These are phyloP conservation scores for Bromus sterilis DNA, from an alignment of 176 grass and related monocot genomes.

Conservation along the genomic window DNA sequence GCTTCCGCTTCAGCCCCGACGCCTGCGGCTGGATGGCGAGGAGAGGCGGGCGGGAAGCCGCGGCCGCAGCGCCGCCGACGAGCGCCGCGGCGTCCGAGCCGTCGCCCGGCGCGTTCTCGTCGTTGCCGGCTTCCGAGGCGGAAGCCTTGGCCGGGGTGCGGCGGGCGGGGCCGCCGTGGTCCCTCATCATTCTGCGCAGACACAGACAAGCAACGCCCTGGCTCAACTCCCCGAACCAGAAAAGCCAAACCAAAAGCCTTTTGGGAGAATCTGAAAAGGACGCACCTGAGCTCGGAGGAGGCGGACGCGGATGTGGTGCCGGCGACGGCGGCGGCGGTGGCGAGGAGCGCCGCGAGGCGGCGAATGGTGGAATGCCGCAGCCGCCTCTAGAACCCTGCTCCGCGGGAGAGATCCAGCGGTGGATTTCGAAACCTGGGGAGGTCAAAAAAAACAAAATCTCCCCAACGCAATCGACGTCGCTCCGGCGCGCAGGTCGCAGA, in stretches of 20 bases:
- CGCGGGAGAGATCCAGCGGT: conserved; percentile 3
- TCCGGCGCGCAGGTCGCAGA: background rate
- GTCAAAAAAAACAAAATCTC: background rate
- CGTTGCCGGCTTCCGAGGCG: conserved; percentile 24
- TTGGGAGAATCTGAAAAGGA: background rate
- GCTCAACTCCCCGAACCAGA: background rate
- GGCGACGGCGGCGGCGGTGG: conserved; percentile 33
- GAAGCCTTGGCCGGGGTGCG: conserved; percentile 31
- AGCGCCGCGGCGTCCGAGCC: background rate
- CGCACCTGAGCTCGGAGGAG: conserved; percentile 22
- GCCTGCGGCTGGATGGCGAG: conserved; percentile 34
- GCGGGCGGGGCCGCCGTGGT: conserved; percentile 35
- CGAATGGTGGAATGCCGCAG: conserved; percentile 20
- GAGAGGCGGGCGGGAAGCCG: conserved; percentile 13
- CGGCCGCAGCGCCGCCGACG: background rate
- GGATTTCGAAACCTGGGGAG: conserved; percentile 3
- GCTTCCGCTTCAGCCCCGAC: conserved; percentile 54
- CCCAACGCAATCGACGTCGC: background rate
- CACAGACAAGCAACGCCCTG: background rate
- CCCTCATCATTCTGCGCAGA: conserved; percentile 45
- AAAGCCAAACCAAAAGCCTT: background rate
- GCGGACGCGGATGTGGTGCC: conserved; percentile 22
- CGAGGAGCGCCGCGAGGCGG: conserved; percentile 28
- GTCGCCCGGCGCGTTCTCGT: conserved; percentile 53
- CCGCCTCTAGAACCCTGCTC: background rate